phyloP scores from a whole-genome alignment of 768 basidiomycete genomes.

The Plicaturopsis crispa region DNA sequence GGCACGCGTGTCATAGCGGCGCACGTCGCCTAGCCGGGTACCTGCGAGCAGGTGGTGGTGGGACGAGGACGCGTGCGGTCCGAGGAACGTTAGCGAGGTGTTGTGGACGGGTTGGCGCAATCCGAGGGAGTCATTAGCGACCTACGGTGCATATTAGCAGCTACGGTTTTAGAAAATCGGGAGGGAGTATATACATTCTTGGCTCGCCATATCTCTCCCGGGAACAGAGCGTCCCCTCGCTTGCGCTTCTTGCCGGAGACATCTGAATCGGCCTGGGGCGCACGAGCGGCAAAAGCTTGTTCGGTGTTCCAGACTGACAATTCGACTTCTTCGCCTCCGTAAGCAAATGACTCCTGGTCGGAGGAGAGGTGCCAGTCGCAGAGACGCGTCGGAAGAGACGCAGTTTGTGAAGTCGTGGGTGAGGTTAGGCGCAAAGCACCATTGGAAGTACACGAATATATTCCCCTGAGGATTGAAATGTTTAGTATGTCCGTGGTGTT shows the following conservation, averaged over 20 bases:
- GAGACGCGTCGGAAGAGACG: conserved; percentile 62
- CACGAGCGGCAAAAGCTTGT: conserved; percentile 32
- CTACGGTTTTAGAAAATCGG: too few species aligned
- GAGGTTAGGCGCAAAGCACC: conserved; percentile 56
- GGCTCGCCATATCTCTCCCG: conserved; percentile 78
- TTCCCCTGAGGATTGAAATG: conserved; percentile 27
- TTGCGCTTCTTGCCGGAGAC: conserved; percentile 46
- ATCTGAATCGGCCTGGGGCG: conserved; percentile 10
- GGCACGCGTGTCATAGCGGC: conserved; percentile 70
- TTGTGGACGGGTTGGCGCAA: conserved; percentile 77
- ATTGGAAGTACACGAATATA: conserved; percentile 69
- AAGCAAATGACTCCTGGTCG: conserved; percentile 53
- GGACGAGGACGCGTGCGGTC: conserved; percentile 27
- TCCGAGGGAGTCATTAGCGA: conserved; percentile 66
- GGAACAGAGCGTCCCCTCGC: conserved; percentile 46
- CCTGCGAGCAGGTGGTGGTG: conserved; percentile 57
- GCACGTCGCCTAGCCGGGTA: conserved; percentile 65
- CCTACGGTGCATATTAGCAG: too few species aligned
- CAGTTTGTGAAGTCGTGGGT: conserved; percentile 18
- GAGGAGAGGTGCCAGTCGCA: conserved; percentile 55
- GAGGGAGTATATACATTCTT: conserved; percentile 56
- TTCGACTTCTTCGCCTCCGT: conserved; percentile 84
- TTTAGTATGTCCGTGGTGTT: neutral
- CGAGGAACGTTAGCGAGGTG: conserved; percentile 56
- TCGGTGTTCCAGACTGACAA: conserved; percentile 76